Evolutionary conservation across 2,329 filamentous ascomycete species (phyloP).

Genomic region (Biscogniauxia mediterranea): DNA sequence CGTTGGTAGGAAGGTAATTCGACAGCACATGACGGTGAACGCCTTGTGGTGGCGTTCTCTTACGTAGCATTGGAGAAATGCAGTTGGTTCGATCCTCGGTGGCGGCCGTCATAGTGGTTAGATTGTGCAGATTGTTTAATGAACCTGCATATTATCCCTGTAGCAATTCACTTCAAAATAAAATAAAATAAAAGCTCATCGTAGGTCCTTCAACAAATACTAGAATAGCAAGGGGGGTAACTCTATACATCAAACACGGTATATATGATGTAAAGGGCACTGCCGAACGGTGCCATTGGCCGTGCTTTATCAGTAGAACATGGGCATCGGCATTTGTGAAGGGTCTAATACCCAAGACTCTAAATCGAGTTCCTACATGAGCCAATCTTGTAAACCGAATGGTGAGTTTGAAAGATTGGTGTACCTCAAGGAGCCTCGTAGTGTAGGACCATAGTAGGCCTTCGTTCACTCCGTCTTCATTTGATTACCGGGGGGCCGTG

Average conservation of each 20-base stretch:
- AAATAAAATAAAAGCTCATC: neutral
- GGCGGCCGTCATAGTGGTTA: neutral
- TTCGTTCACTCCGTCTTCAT: neutral
- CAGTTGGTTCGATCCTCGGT: neutral
- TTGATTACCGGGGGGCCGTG: neutral
- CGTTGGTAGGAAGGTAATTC: neutral
- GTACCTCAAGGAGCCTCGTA: neutral
- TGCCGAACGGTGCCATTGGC: neutral
- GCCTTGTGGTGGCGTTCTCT: neutral
- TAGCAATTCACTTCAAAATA: neutral
- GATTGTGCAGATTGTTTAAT: neutral
- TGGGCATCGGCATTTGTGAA: neutral
- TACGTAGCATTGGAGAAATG: neutral
- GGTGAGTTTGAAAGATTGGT: neutral
- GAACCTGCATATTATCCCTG: neutral
- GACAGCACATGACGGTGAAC: neutral
- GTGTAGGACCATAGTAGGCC: neutral
- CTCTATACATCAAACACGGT: neutral
- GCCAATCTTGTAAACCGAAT: neutral
- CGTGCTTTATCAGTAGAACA: neutral
- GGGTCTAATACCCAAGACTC: neutral
- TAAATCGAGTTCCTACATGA: neutral
- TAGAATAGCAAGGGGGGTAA: neutral
- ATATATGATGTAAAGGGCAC: neutral
- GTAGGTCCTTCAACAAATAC: neutral